Conservation (phyloP, 2,329 filamentous ascomycete species). For the Furcasterigmium furcatum region DNA sequence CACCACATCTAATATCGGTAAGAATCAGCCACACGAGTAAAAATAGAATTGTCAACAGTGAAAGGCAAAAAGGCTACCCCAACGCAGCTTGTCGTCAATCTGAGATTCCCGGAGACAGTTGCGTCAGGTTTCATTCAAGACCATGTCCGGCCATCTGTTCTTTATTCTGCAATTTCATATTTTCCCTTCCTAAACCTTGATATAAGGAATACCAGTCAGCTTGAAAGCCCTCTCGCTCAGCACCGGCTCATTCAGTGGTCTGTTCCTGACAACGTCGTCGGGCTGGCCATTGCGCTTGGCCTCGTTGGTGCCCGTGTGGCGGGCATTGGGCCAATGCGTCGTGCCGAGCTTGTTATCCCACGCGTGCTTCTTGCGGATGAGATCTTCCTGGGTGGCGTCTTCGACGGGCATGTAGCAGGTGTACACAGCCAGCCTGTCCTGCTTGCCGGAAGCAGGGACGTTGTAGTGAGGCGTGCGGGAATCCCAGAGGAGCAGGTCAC, state of each 20-base stretch:
- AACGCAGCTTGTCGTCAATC: too few relatives aligned
- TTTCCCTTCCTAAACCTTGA: conserved; percentile 9
- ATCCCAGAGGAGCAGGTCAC: conserved; percentile 41
- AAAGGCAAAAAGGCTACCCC: too few relatives aligned
- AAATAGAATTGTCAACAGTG: too few relatives aligned
- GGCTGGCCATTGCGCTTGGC: conserved; percentile 18
- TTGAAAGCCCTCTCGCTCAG: conserved; percentile 38
- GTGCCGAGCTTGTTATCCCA: conserved; percentile 35
- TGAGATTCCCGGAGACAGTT: too few relatives aligned
- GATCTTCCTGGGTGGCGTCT: conserved; percentile 33
- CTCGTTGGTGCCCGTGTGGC: conserved; percentile 22
- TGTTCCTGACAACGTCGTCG: conserved; percentile 27
- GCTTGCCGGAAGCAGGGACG: conserved; percentile 23
- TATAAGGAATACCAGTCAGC: conserved; percentile 44
- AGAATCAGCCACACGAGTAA: too few relatives aligned
- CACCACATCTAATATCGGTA: too few relatives aligned
- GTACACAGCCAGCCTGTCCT: conserved; percentile 30
- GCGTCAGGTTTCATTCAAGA: too few relatives aligned
- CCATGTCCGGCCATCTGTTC: too few relatives aligned
- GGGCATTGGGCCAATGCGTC: conserved; percentile 39
- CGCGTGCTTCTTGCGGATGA: conserved; percentile 35
- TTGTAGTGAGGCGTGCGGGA: conserved; percentile 45
- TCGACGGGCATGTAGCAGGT: conserved; percentile 37
- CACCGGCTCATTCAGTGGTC: conserved; percentile 33
- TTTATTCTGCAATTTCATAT: too few relatives aligned